These are phyloP conservation scores for Cadophora sp. DNA, from an alignment of 2,329 filamentous ascomycete species.

Conservation along the genomic window DNA sequence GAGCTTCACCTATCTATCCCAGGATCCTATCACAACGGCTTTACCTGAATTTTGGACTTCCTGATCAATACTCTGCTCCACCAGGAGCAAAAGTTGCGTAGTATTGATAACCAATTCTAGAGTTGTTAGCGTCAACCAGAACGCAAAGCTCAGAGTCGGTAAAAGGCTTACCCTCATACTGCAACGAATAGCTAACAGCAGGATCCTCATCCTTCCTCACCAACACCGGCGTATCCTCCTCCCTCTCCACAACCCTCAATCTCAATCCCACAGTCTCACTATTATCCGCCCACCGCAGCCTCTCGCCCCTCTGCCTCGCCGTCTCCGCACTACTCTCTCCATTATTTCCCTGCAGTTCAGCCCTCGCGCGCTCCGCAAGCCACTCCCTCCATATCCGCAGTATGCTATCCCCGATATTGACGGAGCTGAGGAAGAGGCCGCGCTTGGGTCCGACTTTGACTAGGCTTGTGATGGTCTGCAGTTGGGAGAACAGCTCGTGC, in stretches of 20 bases:
- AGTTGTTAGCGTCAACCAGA: slow-evolving; percentile 4
- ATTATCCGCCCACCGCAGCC: slow-evolving; percentile 72
- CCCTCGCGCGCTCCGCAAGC: slow-evolving; percentile 53
- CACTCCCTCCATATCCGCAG: slow-evolving; percentile 76
- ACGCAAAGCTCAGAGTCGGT: background rate
- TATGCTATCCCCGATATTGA: slow-evolving; percentile 71
- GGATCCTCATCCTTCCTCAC: slow-evolving; percentile 58
- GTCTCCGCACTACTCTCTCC: background rate
- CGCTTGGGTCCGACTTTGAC: slow-evolving; percentile 68
- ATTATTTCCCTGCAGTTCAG: background rate
- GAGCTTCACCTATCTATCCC: no score
- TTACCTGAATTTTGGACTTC: slow-evolving; percentile 67
- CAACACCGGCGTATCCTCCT: slow-evolving; percentile 56
- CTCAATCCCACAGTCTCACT: slow-evolving; percentile 70
- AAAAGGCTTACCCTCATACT: slow-evolving; percentile 68
- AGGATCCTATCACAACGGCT: slow-evolving; percentile 68
- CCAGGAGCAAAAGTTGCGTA: slow-evolving; percentile 65
- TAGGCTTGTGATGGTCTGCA: slow-evolving; percentile 72
- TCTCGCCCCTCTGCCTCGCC: slow-evolving; percentile 40
- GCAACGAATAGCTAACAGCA: slow-evolving; percentile 71
- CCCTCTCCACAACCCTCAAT: slow-evolving; percentile 66
- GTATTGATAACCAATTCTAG: slow-evolving; percentile 73
- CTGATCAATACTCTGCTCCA: slow-evolving; percentile 69
- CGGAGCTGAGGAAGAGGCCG: slow-evolving; percentile 68
- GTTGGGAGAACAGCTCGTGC: slow-evolving; percentile 76